These are phyloP conservation scores for Lecanicillium sp. DNA, from an alignment of 2,329 filamentous ascomycete species.

Conservation along the genomic window DNA sequence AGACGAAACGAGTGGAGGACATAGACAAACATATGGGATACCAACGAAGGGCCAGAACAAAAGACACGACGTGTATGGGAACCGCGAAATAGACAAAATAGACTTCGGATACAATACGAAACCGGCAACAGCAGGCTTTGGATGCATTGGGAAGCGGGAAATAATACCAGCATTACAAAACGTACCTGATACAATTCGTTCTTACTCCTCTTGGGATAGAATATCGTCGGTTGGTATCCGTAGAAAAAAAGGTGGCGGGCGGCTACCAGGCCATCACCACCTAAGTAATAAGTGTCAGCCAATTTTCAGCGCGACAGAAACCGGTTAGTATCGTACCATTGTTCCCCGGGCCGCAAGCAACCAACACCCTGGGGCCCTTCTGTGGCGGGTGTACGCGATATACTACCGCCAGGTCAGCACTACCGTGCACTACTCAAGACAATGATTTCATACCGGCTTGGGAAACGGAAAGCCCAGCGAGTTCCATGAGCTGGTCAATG, in stretches of 20 bases:
- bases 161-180: constrained; percentile 2
- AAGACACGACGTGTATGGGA: neutral
- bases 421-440: too few relatives aligned
- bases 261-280: constrained; percentile 89
- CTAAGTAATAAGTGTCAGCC: constrained; percentile 36
- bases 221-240: constrained; percentile 80
- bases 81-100: constrained; percentile 2
- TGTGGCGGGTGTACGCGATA: constrained; percentile 72
- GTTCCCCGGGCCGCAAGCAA: constrained; percentile 84
- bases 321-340: constrained; percentile 43
- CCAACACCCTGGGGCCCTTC: constrained; percentile 64
- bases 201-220: constrained; percentile 87
- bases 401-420: constrained; percentile 40
- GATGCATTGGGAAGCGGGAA: constrained; percentile 7
- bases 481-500: constrained; percentile 93
- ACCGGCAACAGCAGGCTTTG: neutral
- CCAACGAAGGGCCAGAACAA: neutral
- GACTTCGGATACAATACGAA: constrained; percentile 1
- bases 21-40: neutral
- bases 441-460: constrained; percentile 60
- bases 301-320: neutral
- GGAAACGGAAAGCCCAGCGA: constrained; percentile 86
- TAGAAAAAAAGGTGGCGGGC: constrained; percentile 88
- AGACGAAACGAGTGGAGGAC: neutral
- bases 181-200: constrained; percentile 79